Evolutionary conservation across 352 stramenopile genomes (phyloP).

Genomic region (Globisporangium cederbergense): DNA sequence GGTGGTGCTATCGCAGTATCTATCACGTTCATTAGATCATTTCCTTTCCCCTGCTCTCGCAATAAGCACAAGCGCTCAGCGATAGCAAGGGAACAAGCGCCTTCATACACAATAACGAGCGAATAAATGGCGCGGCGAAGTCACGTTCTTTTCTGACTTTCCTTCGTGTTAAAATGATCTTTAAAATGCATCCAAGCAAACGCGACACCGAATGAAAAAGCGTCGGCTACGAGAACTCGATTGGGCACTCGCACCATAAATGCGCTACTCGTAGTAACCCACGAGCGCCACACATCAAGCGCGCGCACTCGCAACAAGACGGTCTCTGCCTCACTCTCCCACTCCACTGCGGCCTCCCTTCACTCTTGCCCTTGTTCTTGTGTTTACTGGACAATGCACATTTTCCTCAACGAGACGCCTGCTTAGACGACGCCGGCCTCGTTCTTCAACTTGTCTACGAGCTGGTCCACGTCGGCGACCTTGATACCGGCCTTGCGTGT

Average conservation of each 20-base stretch:
- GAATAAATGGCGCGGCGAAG: neutral
- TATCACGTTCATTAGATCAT: no score
- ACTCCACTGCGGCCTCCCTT: neutral
- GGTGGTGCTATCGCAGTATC: no score
- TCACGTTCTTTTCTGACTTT: neutral
- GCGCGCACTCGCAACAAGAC: neutral
- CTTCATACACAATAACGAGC: neutral
- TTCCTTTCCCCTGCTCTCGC: no score
- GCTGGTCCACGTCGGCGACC: slow-evolving; percentile 92
- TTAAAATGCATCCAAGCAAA: slow-evolving; percentile 3
- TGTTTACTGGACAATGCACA: neutral
- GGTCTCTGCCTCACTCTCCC: neutral
- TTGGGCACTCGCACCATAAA: neutral
- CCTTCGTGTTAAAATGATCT: slow-evolving; percentile 4
- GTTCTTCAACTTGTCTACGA: slow-evolving; percentile 97
- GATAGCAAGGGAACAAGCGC: neutral
- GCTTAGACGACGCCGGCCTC: slow-evolving; percentile 89
- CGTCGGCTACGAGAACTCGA: neutral
- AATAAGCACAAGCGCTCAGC: no score
- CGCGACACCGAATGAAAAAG: neutral
- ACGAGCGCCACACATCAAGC: neutral
- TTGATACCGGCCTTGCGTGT: slow-evolving; percentile 93
- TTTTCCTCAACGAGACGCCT: neutral
- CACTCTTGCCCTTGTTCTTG: neutral
- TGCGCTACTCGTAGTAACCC: neutral